Base-by-base conservation (phyloP, 1,284 basidiomycete genomes). In the Trichosporon sp. region DNA sequence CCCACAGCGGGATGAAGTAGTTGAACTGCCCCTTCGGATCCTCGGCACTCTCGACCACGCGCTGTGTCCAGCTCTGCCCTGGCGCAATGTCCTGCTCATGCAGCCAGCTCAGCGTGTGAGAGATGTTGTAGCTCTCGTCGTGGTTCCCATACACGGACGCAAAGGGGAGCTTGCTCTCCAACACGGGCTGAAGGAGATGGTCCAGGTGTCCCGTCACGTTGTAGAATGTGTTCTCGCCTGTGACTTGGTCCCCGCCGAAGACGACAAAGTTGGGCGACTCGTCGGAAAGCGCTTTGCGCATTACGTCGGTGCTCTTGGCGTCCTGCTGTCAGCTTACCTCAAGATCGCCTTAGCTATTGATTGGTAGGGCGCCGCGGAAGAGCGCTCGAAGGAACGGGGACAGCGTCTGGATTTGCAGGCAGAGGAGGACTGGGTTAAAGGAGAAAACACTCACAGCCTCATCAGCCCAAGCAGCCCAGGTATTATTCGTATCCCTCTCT, bases 101-200 rank as follows among this genome's bases (percentile, higher is more conserved):
- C 34, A 21, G 29, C 19, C 10, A 65, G 34, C n/a, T 25, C 11
- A 13, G 7, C n/a, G 25, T 19, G 31, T 65, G 63, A 1, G 64
- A 60, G 11, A 71, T 54, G 60, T 70, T 70, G 64, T 70, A 70
- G 64, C 69, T 70, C 46, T 71, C 69, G 65, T 71, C 70, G 63
- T 71, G 70, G 60, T 70, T 70, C 25, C 69, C 69, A 34, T 66
- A 66, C 25, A 62, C 54, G 37, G 29, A 56, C 19, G 63, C 59
- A 49, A 71, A 71, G 21, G 66, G 66, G 13, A 60, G 62, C n/a
- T 46, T 54, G 31, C 61, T 60, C 36, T 60, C 46, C 7, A 60
- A 34, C 7, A 65, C 66, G 2, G 70, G 65, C n/a, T 31, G 46
- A 32, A 66, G 69, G 13, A 63, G 40, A 36, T 66, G 37, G 59